Evolutionary conservation across 805 yeast species (phyloP), one percentile per base, ranked within the genome.

Genomic region (Ogataea pilisensis): DNA sequence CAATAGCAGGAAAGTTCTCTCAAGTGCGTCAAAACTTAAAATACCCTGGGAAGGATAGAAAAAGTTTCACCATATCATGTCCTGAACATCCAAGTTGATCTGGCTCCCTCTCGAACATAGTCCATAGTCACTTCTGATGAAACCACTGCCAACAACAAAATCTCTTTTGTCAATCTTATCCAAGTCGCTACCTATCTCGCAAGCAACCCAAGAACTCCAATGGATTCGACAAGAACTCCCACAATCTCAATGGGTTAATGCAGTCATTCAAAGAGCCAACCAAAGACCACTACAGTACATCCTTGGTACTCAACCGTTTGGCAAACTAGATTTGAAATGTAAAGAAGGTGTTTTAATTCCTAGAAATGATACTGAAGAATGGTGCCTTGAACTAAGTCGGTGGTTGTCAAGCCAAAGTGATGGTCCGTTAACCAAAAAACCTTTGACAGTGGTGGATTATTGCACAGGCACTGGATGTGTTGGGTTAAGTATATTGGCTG

Each of bases 331-430:
- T 11, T 71, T 91, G 4, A 42, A 53, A 20, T 86, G 96, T 53
- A 53, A 61, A 22, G 66, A 65, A 1, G 79, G 79, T 0, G 97
- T 88, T 2, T 64, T 91, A 44, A 90, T 91, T 21, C 98, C 99
- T 0, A 64, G 99, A 37, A 81, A 91, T 84, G 99, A 91, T 57
- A 91, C 99, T 0, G 98, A 91, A 58, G 95, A 88, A 54, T 91
- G 97, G 97, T 67, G 75, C 8, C 27, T 65, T 22, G 70, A 69
- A 40, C 56, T 84, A 17, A 60, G 66, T 8, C 22, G 44, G 6
- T 7, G 37, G 54, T 1, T 35, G 51, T 14, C 38, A 36, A 5
- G 21, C 21, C 18, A 29, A 13, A 29, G 14, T 19, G 8, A 32
- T 19, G 12, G 41, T 12, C 25, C 41, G n/a, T 16, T 27, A 12